Base-by-base conservation (phyloP, 257 asterid species). In the Orobanche coerulescens region DNA sequence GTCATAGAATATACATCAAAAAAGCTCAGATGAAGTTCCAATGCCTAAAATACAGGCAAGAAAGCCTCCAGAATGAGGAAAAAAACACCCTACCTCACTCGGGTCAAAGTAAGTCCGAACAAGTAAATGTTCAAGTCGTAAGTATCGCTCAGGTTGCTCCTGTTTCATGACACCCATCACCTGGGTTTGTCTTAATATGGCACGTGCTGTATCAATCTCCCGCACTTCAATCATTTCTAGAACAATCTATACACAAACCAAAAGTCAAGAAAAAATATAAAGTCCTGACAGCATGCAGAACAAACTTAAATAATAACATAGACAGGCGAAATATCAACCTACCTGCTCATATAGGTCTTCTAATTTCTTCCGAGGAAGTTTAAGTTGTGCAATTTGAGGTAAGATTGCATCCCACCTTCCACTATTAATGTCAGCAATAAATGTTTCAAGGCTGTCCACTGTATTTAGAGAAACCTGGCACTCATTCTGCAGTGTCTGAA, bases 341-440 rank as follows among this genome's bases (percentile, higher is more conserved):
- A 92, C 96, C 95, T 85, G 98, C 84, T 92, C 98, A 59, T 92
- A 92, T 23, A 92, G 85, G 73, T 88, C 98, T 72, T 92, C 98
- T 60, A 92, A 80, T 52, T 76, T 88, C 78, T 92, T 88, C 49
- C 96, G 76, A 0, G 98, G 90, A 62, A 92, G 94, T 85, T 88
- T 92, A 43, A 92, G 90, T 64, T 92, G 98, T 57, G 98, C 78
- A 64, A 92, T 83, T 78, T 92, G 98, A 37, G 98, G 96, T 62
- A 92, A 81, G 60, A 92, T 89, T 14, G 98, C 96, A 76, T 92
- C 98, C 98, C 98, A 92, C 79, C 95, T 81, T 75, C 98, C 96
- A 71, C 95, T 79, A 58, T 92, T 92, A 67, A 92, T 80, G 75
- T 92, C 98, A 58, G 96, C 86, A 72, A 78, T 52, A 70, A 92